Evolutionary conservation across 2,329 filamentous ascomycete genomes (phyloP).

Genomic region (Daldinia eschscholtzii): DNA sequence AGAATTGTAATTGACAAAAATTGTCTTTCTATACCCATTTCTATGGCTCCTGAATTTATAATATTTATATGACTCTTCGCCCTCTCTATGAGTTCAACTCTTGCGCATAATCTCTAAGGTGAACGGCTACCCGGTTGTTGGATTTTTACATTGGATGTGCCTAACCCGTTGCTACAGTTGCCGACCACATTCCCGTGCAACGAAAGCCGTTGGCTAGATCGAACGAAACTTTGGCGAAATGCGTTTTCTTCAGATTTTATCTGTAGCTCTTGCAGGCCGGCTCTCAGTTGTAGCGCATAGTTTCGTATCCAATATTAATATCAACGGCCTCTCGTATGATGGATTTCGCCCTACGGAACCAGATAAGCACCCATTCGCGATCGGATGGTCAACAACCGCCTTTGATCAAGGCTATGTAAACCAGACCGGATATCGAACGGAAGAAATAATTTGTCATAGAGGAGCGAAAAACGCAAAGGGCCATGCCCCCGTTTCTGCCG

Average conservation of each 20-base stretch:
- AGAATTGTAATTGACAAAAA: not conserved
- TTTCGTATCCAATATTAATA: conserved; percentile 49
- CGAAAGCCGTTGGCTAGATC: not conserved
- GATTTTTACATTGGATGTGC: not conserved
- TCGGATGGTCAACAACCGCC: conserved; percentile 51
- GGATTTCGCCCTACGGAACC: conserved; percentile 46
- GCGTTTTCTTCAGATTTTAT: conserved; percentile 1
- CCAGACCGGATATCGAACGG: conserved; percentile 51
- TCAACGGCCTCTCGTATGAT: conserved; percentile 46
- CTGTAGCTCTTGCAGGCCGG: conserved; percentile 28
- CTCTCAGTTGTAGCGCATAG: conserved; percentile 45
- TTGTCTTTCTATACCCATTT: not conserved
- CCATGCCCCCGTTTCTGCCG: conserved; percentile 53
- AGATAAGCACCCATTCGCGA: conserved; percentile 38
- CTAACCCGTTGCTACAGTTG: not conserved
- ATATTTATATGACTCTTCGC: not conserved
- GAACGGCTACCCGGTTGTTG: not conserved
- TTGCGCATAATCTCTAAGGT: not conserved
- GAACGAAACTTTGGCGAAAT: conserved; percentile 12
- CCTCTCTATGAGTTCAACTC: not conserved
- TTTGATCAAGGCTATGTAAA: conserved; percentile 60
- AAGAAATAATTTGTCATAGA: conserved; percentile 57
- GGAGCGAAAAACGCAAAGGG: conserved; percentile 51
- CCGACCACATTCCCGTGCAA: not conserved
- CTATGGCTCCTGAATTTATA: not conserved